Evolutionary conservation across 1,284 basidiomycete species (phyloP).

Genomic region (Fomitopsis pinicola): DNA sequence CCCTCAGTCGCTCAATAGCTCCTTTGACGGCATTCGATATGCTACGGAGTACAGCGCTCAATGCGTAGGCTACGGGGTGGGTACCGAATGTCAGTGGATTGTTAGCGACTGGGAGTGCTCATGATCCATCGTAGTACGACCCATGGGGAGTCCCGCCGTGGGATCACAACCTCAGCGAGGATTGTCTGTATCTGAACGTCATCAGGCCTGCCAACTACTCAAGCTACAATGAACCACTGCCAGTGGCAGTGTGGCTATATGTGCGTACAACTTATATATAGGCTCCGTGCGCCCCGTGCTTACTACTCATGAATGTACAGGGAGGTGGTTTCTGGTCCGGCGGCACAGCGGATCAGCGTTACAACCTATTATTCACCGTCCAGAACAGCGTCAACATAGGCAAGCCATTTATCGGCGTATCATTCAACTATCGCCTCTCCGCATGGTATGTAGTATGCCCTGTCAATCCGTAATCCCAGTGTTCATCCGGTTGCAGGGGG

Average conservation of each 20-base stretch:
- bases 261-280: not conserved
- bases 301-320: not conserved
- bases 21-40: not conserved
- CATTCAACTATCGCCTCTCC: not conserved
- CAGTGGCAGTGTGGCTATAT: not conserved
- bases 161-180: not conserved
- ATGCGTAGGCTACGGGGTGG: not conserved
- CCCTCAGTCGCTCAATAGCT: not conserved
- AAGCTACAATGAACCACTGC: not conserved
- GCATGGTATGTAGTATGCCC: not conserved
- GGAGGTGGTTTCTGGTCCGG: not conserved
- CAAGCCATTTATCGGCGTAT: not conserved
- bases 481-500: not conserved
- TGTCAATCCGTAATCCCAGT: too few relatives aligned
- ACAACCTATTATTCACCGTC: not conserved
- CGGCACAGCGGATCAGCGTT: not conserved
- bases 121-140: not conserved
- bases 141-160: not conserved
- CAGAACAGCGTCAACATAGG: not conserved
- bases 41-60: not conserved
- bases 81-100: not conserved
- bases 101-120: not conserved
- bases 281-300: not conserved
- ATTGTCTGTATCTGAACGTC: not conserved
- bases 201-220: not conserved